These are phyloP conservation scores for Pseudohyphozyma bogoriensis DNA, from an alignment of 768 basidiomycete species.

Conservation along the genomic window DNA sequence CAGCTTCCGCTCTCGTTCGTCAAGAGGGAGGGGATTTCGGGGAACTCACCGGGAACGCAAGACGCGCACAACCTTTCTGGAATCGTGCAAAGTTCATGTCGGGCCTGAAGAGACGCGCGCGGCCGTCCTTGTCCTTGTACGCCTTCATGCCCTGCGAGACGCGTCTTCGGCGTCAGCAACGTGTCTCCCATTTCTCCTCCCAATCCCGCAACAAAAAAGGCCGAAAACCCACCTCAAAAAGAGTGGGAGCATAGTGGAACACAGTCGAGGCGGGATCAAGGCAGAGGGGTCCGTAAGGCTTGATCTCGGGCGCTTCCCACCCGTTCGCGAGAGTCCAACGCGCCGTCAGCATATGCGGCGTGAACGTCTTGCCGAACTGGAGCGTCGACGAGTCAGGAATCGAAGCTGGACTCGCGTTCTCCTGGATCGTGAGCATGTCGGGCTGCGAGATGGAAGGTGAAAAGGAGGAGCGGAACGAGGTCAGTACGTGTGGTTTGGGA, in stretches of 20 bases:
- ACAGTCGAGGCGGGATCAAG: conserved; percentile 71
- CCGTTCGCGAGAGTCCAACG: conserved; percentile 62
- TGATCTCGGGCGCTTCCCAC: conserved; percentile 72
- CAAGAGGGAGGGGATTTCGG: too few relatives aligned
- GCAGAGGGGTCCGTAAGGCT: conserved; percentile 63
- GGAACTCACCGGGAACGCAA: conserved; percentile 36
- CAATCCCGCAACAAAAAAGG: too few relatives aligned
- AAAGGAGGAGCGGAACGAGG: too few relatives aligned
- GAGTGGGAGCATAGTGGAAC: conserved; percentile 77
- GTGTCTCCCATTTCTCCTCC: too few relatives aligned
- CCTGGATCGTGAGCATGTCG: neutral
- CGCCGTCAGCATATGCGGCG: conserved; percentile 32
- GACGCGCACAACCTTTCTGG: conserved; percentile 65
- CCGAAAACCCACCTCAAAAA: too few relatives aligned
- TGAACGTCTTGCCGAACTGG: conserved; percentile 74
- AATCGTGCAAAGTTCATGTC: conserved; percentile 91
- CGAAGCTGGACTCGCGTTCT: neutral
- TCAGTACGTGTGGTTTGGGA: too few relatives aligned
- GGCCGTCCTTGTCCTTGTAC: conserved; percentile 41
- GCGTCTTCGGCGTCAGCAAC: too few relatives aligned
- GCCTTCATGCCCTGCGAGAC: conserved; percentile 54
- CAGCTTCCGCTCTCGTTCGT: too few relatives aligned
- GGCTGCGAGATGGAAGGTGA: conserved; percentile 3
- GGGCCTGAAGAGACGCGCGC: conserved; percentile 76
- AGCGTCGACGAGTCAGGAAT: conserved; percentile 37